Percentiles rank a stretch among this genome's conserved stretches.
Evolutionary conservation across 2,329 filamentous ascomycete genomes (phyloP).

Genomic region (Nectriaceae sp.): DNA sequence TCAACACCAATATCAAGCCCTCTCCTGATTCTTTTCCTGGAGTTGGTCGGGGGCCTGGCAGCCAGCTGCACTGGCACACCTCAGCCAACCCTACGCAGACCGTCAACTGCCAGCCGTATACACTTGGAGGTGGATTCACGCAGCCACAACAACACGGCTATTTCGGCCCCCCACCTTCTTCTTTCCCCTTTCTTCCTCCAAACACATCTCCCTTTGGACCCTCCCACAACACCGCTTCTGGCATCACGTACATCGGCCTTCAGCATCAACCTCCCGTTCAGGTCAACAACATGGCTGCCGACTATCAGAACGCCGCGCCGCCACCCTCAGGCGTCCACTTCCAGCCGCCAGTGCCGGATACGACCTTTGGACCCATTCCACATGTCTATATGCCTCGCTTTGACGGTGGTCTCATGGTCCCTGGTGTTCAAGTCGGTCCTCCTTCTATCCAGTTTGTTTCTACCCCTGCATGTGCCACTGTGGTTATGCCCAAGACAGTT

Average conservation of each 20-base stretch:
- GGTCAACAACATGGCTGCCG: conserved; percentile 35
- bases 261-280: conserved; percentile 19
- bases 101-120: conserved; percentile 27
- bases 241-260: conserved; percentile 31
- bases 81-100: conserved; percentile 37
- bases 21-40: conserved; percentile 30
- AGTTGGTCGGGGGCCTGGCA: conserved; percentile 25
- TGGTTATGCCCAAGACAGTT: conserved; percentile 35
- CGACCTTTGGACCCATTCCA: conserved; percentile 54
- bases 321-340: conserved; percentile 50
- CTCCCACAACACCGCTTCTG: conserved; percentile 3
- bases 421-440: conserved; percentile 36
- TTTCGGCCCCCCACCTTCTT: conserved; percentile 4
- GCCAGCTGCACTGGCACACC: conserved; percentile 35
- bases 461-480: conserved; percentile 28
- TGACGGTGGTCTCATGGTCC: conserved; percentile 37
- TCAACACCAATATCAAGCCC: background rate
- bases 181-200: conserved; percentile 15
- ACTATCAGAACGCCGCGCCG: conserved; percentile 46
- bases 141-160: conserved; percentile 16
- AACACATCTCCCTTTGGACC: conserved; percentile 9
- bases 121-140: conserved; percentile 8
- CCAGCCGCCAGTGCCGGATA: conserved; percentile 61
- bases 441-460: conserved; percentile 31
- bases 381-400: conserved; percentile 59